Base-by-base conservation (phyloP, 495 filamentous ascomycete species). In the Penicillium pancosmium region DNA sequence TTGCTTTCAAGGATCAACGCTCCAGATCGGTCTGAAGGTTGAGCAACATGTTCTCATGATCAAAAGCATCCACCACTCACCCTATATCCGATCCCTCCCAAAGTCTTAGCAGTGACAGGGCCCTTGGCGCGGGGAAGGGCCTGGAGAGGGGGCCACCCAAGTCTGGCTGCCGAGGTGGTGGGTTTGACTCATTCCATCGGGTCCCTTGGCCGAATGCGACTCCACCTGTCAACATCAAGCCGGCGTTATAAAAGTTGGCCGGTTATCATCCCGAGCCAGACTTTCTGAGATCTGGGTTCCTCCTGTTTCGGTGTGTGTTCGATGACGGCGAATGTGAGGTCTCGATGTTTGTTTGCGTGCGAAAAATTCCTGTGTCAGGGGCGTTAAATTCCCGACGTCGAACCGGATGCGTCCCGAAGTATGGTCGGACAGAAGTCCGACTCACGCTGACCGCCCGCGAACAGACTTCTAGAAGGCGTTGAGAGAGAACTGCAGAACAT, bases 401-500 rank as follows among this genome's bases (percentile, higher is more conserved):
- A 47, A 35, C 47, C 61, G 60, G 60, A 53, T 55, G 60, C 54
- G 51, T 52, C n/a, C 54, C 54, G 57, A 56, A 16, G 31, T 21
- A 18, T 25, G 34, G 33, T 61, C 64, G 64, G 64, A 56, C 47
- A 55, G 61, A 47, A 61, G 25, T 54, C 64, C 64, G 64, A 66
- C 34, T 23, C 53, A 18, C 27, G 7, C 47, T 50, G 48, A 50
- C 40, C 52, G n/a, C 53, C 33, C 53, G 23, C 18, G 55, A 43
- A 48, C 46, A 47, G 34, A 25, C 33, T 52, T 48, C 48, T 10
- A 49, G 33, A 41, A 38, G 27, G 19, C 27, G 40, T 19, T 31
- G n/a, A 44, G 25, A 2, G 10, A 36, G 6, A 25, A 53, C 19
- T 31, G 35, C 36, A 16, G n/a, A 18, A 31, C 27, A 9, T 4